A percentile compares a stretch with the other conserved stretches of the same genome.
Conservation (phyloP, 2,329 filamentous ascomycete species). For the Ceratocystis smalleyi region DNA sequence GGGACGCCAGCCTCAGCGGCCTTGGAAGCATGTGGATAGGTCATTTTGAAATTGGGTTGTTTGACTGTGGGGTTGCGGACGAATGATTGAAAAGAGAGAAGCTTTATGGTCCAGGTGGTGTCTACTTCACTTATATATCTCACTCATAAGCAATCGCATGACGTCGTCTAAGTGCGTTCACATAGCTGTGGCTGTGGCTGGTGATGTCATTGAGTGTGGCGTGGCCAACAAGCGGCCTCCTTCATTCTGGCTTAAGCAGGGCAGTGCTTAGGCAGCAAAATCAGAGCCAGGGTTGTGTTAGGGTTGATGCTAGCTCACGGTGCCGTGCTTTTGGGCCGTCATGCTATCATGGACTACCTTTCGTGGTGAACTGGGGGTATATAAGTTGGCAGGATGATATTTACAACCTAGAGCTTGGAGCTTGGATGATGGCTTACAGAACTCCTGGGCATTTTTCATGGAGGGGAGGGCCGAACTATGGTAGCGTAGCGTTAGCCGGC, state of each 20-base stretch:
- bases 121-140: background rate
- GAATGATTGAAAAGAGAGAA: background rate
- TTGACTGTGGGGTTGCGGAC: background rate
- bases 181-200: background rate
- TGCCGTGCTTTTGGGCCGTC: too few species aligned
- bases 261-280: slow-evolving; percentile 2
- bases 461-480: too few species aligned
- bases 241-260: background rate
- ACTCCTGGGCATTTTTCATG: too few species aligned
- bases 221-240: background rate
- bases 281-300: background rate
- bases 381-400: too few species aligned
- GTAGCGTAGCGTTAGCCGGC: too few species aligned
- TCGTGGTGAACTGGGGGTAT: too few species aligned
- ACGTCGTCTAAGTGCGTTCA: background rate
- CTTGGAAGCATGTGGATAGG: slow-evolving; percentile 5
- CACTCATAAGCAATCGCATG: background rate
- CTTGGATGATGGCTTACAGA: too few species aligned
- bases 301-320: background rate
- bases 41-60: slow-evolving; percentile 5
- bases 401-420: too few species aligned
- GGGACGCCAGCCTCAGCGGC: slow-evolving; percentile 11
- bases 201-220: background rate
- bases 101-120: too few species aligned
- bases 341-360: too few species aligned